Base-by-base conservation (phyloP, 768 basidiomycete species). In the Leccinum subgranulosum region DNA sequence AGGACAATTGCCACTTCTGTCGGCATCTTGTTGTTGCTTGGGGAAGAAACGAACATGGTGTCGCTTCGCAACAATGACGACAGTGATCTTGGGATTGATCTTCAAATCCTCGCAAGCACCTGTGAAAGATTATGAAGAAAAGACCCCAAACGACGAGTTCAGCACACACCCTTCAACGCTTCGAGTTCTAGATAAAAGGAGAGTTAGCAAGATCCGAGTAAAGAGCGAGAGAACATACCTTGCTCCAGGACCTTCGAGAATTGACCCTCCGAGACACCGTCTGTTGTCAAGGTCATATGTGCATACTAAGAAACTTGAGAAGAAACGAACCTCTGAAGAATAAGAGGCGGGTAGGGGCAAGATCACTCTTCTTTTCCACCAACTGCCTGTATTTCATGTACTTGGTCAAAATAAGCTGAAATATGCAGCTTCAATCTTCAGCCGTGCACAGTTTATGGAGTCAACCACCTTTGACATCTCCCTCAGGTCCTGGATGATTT, bases 11-110 rank as follows among this genome's bases (percentile, higher is more conserved):
- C 85, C 86, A 55, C 83, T 87, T 53, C 75, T 78, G 61, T 92
- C 90, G 0, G 75, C 81, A 9, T 86, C 81, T 7, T 63, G 60
- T 0, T 55, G 54, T 6, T 68, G 66, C 36, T 56, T 64, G 0
- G 84, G 84, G 76, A 87, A 87, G 70, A 87, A 81, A 17, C 75
- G 75, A 31, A 76, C 75, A 6, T 76, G 73, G 28, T 75, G 74
- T 27, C 72, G 69, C 56, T 93, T 94, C 15, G 88, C 90, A 7
- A 93, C 91, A 25, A 93, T 77, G 51, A 92, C 81, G 23, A 93
- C 74, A 0, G 92, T 93, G 29, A 93, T 88, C 52, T 81, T 84
- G 0, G 84, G 83, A 1, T 76, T 75, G 28, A 91, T 85, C 7
- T 76, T 75, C 1, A 88, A 63, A 5, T 83, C 79, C 0, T 54